Percentiles rank a stretch among this genome's conserved stretches.
phyloP scores from a whole-genome alignment of 305 asterid species.

The Rubia peregrina region DNA sequence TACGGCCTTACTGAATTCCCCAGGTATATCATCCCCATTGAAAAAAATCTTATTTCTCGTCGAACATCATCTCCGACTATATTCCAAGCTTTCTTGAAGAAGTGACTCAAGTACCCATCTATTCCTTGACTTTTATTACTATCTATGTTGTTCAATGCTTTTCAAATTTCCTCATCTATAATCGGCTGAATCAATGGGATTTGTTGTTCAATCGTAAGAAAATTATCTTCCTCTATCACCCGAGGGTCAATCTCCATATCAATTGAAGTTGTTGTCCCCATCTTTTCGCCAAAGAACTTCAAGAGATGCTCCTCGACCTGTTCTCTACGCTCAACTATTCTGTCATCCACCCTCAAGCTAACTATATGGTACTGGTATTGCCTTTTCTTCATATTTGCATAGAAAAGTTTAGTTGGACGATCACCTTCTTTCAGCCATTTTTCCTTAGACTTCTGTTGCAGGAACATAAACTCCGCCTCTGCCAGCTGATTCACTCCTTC shows the following conservation, averaged over 20 bases:
- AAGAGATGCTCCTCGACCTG: not conserved
- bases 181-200: not conserved
- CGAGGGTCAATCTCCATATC: not conserved
- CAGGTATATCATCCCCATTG: not conserved
- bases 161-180: not conserved
- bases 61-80: not conserved
- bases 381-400: not conserved
- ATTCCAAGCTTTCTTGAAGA: not conserved
- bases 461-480: not conserved
- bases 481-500: not conserved
- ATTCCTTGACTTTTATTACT: not conserved
- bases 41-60: not conserved
- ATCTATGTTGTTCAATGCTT: not conserved
- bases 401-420: not conserved
- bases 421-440: not conserved
- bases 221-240: not conserved
- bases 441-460: not conserved
- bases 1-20: not conserved
- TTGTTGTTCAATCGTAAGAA: not conserved
- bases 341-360: not conserved
- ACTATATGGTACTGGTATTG: not conserved
- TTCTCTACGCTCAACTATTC: not conserved
- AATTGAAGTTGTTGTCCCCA: not conserved
- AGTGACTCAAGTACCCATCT: not conserved
- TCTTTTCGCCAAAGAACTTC: not conserved